Conservation (phyloP, 225 moss, liverwort and hornwort genomes). For the Takakia lepidozioides region DNA sequence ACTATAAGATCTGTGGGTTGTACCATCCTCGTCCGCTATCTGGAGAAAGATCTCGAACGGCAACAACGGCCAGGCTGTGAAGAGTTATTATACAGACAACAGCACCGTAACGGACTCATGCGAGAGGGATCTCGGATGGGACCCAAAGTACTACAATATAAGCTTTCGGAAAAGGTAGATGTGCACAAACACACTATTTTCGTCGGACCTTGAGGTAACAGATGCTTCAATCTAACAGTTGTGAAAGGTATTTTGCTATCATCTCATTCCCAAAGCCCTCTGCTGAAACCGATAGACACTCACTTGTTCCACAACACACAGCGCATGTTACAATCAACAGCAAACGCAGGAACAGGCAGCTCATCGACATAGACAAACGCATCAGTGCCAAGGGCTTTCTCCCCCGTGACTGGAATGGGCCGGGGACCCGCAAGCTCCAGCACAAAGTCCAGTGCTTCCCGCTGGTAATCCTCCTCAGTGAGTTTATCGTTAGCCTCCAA, state of each 20-base stretch:
- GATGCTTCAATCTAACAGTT: not conserved
- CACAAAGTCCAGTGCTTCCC: conserved; percentile 25
- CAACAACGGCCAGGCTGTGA: no score
- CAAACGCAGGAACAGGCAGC: conserved; percentile 50
- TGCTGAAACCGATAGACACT: not conserved
- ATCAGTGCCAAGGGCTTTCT: no score
- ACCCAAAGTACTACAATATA: not conserved
- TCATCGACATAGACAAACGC: conserved; percentile 39
- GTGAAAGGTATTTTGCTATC: not conserved
- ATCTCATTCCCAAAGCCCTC: not conserved
- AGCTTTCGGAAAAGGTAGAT: not conserved
- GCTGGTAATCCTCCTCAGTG: conserved; percentile 11
- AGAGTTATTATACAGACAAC: not conserved
- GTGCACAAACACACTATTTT: not conserved
- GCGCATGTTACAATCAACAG: conserved; percentile 33
- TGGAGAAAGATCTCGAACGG: not conserved
- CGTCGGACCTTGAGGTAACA: not conserved
- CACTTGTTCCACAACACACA: conserved; percentile 57
- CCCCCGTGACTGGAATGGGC: no score
- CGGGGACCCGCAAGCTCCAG: no score
- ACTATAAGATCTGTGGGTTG: not conserved
- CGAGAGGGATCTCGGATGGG: no score
- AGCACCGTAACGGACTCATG: no score
- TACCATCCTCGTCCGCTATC: conserved; percentile 1
- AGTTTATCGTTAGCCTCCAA: no score